Conservation (phyloP, 805 yeast genomes). For the Wickerhamomyces tratensis region DNA sequence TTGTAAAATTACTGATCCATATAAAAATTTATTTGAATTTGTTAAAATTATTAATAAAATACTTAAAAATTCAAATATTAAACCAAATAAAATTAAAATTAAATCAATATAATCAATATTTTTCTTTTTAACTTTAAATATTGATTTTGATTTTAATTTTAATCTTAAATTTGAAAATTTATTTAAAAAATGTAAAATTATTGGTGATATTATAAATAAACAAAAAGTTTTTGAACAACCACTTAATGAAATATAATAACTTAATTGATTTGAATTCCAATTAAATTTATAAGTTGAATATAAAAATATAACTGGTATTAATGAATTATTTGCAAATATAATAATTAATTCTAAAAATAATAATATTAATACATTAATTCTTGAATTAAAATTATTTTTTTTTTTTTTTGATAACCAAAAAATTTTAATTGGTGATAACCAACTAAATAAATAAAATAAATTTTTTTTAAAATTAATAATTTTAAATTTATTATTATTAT, state of each 20-base stretch:
- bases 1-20: conserved; percentile 26
- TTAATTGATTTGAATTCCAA: conserved; percentile 47
- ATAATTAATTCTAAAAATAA: conserved; percentile 35
- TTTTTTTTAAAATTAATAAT: too few relatives aligned
- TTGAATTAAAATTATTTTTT: conserved; percentile 22
- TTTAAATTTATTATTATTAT: too few relatives aligned
- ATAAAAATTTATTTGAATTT: conserved; percentile 10
- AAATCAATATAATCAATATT: conserved; percentile 48
- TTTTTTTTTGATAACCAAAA: conserved; percentile 40
- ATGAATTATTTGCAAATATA: conserved; percentile 28
- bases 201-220: conserved; percentile 43
- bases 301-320: conserved; percentile 33
- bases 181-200: conserved; percentile 28
- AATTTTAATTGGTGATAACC: conserved; percentile 38
- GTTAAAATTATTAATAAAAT: conserved; percentile 26
- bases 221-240: conserved; percentile 41
- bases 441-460: too few relatives aligned
- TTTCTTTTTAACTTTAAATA: conserved; percentile 23
- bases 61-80: conserved; percentile 28
- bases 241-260: conserved; percentile 42
- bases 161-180: conserved; percentile 2
- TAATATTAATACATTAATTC: conserved; percentile 40
- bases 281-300: conserved; percentile 43
- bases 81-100: conserved; percentile 23
- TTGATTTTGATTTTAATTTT: too few relatives aligned